Conservation (phyloP, 2,329 filamentous ascomycete genomes). For the Sporothrix schenckii region DNA sequence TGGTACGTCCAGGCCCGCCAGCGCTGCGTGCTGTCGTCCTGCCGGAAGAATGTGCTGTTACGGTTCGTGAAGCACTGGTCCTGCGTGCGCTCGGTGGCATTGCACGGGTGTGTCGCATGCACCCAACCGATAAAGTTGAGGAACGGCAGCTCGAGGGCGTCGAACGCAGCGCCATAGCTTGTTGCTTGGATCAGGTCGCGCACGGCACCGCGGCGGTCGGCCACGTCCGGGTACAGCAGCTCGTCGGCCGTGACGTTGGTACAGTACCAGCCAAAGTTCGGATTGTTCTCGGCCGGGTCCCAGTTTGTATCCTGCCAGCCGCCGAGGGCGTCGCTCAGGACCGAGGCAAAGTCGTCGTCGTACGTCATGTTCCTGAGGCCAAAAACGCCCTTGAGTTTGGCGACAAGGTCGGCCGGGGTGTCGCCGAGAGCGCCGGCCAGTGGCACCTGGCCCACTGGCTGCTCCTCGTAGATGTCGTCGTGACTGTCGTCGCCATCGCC, state of each 20-base stretch:
- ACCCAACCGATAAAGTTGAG: conserved; percentile 58
- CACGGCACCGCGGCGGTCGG: conserved; percentile 44
- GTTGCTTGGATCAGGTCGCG: conserved; percentile 48
- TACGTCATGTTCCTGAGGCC: conserved; percentile 51
- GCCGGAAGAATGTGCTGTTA: conserved; percentile 43
- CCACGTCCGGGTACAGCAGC: conserved; percentile 49
- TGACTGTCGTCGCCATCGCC: not conserved
- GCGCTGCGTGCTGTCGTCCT: conserved; percentile 45
- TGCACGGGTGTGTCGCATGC: conserved; percentile 40
- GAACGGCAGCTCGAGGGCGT: conserved; percentile 48
- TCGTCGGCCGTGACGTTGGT: conserved; percentile 49
- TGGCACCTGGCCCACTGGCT: not conserved
- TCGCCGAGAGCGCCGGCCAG: not conserved
- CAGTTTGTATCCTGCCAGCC: conserved; percentile 56
- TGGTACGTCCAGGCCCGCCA: conserved; percentile 58
- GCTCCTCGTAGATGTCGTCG: not conserved
- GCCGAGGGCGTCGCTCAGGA: conserved; percentile 48
- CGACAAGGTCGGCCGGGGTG: conserved; percentile 30
- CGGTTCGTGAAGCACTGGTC: conserved; percentile 47
- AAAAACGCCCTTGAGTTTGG: conserved; percentile 49
- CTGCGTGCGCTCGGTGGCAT: conserved; percentile 39
- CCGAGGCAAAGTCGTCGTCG: conserved; percentile 54
- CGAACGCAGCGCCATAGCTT: conserved; percentile 47
- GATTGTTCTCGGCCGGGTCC: conserved; percentile 52
- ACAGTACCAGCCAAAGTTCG: conserved; percentile 54